Evolutionary conservation across 2,329 filamentous ascomycete genomes (phyloP), one percentile per base, ranked within the genome.

Genomic region (Colletotrichum australisinense): DNA sequence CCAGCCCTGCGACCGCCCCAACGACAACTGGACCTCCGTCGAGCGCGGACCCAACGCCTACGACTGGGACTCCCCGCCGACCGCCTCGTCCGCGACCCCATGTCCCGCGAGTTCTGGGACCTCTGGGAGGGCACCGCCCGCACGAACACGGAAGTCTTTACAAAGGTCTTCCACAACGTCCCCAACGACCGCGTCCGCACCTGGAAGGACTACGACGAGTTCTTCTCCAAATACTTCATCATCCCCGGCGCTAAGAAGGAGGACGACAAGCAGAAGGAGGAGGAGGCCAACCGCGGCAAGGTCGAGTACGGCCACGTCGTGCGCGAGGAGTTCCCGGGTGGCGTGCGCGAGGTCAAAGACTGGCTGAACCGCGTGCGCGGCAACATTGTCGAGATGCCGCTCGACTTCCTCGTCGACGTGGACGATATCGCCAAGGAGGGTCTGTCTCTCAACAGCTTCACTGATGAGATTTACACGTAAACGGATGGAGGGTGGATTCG

Each of bases 271-370:
- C 26, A 86, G 57, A 68, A 22, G 19, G 32, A 86, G 57, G 81
- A 84, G 19, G 53, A 64, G 73, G 84, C 86, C 65, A 63, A 22
- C n/a, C 30, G 28, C n/a, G 86, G 88, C 32, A 90, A 90, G 81
- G 95, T 95, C 77, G 90, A 93, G 79, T 96, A 95, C 84, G 96
- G 95, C 0, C 96, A 98, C 84, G 94, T 97, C 2, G 93, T 98
- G 58, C 91, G 90, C 78, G 92, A 94, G 64, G 91, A 96, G 79
- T 94, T 97, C 81, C 86, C 89, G 0, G 89, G 92, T 75, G 94
- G 95, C 8, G 91, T 92, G 57, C 85, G 85, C n/a, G 92, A 94
- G 80, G 86, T 95, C 72, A 95, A 94, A 84, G 90, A 92, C 63
- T 88, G 91, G 83, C 84, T 95, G 67, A 86, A 87, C 68, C 87